Base-by-base conservation (phyloP, 441 rosid species). In the Capsella rubella region DNA sequence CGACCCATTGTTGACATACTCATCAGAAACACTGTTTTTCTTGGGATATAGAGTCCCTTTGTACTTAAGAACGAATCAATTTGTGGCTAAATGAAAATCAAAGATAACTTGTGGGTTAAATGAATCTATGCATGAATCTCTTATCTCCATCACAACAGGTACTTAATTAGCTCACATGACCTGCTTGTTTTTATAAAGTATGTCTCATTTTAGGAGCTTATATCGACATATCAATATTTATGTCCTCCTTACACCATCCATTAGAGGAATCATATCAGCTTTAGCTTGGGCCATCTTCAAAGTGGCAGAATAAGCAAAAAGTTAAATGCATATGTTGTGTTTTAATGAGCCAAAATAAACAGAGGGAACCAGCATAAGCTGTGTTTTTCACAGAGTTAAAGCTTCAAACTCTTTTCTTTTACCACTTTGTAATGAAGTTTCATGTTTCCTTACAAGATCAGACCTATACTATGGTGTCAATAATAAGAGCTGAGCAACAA, bases 261-360 rank as follows among this genome's bases (percentile, higher is more conserved):
- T 57, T 78, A 1, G 71, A 80, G 29, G 80, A 77, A 64, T 88
- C 91, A 46, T 85, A 72, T 71, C 37, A 35, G 67, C 80, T 21
- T 21, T 84, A 47, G 85, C 81, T 60, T 64, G 59, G 60, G 82
- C 82, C 49, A 82, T 81, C 34, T 67, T 81, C 43, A 53, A 79
- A 64, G 83, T 78, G 65, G 83, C 86, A 5, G 54, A 80, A 69
- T 85, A 80, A 71, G 83, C 66, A 45, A 12, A 21, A 73, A 61
- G 80, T 82, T 79, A 64, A 64, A 88, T 58, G 71, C 39, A 72
- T 71, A 16, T 82, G 83, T 15, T 82, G 83, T 15, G 71, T 82
- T 37, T 50, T 5, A 25, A 31, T 31, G 34, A 31, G 5, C 34
- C 34, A 35, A 35, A 35, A 35, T 8, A 35, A 35, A 2, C 10